Percentiles rank a stretch among this genome's conserved stretches.
Evolutionary conservation across 2,329 filamentous ascomycete species (phyloP).

Genomic region (Talaromyces rugulosus): DNA sequence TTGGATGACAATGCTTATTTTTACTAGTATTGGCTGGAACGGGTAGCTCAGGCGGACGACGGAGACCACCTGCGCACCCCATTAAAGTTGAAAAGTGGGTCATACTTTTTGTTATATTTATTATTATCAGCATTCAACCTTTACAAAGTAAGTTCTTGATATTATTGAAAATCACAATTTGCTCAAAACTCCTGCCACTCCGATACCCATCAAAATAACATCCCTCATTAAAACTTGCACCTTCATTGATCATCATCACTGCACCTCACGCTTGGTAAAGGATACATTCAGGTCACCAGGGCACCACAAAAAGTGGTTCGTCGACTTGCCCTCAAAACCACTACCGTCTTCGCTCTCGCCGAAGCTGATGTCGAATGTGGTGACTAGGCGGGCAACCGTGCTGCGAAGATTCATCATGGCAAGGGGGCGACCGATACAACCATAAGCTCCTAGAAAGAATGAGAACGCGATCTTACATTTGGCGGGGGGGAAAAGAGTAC

Average conservation of each 20-base stretch:
- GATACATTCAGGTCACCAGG: conserved; percentile 16
- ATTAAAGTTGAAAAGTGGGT: too few species aligned
- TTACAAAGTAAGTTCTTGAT: neutral
- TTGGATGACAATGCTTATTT: too few species aligned
- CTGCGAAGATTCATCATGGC: conserved; percentile 34
- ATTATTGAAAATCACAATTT: neutral
- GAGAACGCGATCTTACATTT: neutral
- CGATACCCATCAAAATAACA: neutral
- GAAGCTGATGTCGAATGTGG: conserved; percentile 32
- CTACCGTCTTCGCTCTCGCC: conserved; percentile 30
- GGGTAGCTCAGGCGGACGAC: too few species aligned
- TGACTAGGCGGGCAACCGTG: conserved; percentile 30
- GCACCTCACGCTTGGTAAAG: conserved; percentile 11
- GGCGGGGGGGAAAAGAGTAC: neutral
- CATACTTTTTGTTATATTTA: too few species aligned
- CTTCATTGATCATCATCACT: neutral
- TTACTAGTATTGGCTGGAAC: too few species aligned
- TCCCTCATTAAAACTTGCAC: neutral
- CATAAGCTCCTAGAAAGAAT: conserved; percentile 22
- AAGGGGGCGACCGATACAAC: conserved; percentile 35
- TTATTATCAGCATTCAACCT: too few species aligned
- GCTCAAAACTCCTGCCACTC: neutral
- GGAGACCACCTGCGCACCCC: too few species aligned
- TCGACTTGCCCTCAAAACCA: conserved; percentile 26
- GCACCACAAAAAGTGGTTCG: conserved; percentile 34